Base-by-base conservation (phyloP, 805 yeast species). In the Kluyveromyces wickerhamii region DNA sequence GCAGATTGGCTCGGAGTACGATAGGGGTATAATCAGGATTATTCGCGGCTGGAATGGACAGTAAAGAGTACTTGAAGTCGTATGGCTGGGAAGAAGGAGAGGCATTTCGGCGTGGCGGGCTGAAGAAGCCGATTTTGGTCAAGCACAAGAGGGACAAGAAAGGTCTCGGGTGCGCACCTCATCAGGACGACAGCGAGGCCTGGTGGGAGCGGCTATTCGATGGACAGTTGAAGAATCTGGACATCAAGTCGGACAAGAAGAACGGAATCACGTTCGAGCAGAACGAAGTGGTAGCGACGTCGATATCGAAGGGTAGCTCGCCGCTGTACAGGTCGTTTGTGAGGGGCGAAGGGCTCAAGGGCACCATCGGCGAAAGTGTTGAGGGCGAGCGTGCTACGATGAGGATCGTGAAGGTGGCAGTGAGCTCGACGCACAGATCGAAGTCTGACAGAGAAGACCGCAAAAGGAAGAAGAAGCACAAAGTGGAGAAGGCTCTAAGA, bases 131-230 rank as follows among this genome's bases (percentile, higher is more conserved):
- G 0, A 76, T 89, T 27, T 59, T 89, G 41, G 96, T 92, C 36
- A 81, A 80, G 45, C 96, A 89, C 52, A 87, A 92, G 60, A 79
- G 77, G 47, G 96, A 89, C 52, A 78, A 77, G 38, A 87, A 86
- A 52, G 98, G 98, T 7, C 67, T 89, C 17, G 98, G 98, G 0
- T 79, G 81, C 52, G 77, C 74, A 17, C 62, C 66, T 30, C 69
- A 71, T 16, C 63, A 66, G 7, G 79, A 76, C 34, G 92, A 85
- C 45, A 72, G 78, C 11, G 95, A 84, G 44, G 80, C 85, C 29
- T 89, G 98, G 98, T 89, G 98, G 98, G 98, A 89, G 46, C 71
- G 84, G 43, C 66, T 89, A 29, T 92, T 92, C 62, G 96, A 89
- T 58, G 96, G 96, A 2, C 96, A 87, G 45, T 67, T 89, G 43